Conservation (phyloP, 108 stramenopile species). For the Pseudonitzschia multistriata region DNA sequence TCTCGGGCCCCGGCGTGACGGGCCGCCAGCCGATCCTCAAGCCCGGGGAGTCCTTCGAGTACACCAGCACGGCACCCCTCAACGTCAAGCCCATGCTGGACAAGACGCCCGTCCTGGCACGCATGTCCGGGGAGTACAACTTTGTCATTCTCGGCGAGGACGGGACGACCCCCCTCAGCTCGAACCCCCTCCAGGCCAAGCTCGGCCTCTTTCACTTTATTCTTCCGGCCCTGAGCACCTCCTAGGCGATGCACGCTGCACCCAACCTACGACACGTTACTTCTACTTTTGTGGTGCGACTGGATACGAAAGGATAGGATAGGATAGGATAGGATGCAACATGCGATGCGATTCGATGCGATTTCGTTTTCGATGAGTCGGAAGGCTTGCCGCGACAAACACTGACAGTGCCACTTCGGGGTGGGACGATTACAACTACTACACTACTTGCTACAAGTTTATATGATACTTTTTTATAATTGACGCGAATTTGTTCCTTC, state of each 20-base stretch:
- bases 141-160: slow-evolving; percentile 77
- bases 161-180: slow-evolving; percentile 69
- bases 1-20: slow-evolving; percentile 88
- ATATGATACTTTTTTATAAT: too few relatives aligned
- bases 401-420: too few relatives aligned
- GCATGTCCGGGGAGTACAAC: slow-evolving; percentile 87
- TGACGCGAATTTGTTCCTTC: too few relatives aligned
- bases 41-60: slow-evolving; percentile 91
- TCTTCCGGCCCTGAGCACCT: slow-evolving; percentile 50
- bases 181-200: slow-evolving; percentile 81
- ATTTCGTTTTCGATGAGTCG: too few relatives aligned
- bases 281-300: too few relatives aligned
- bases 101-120: slow-evolving; percentile 83
- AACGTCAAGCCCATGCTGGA: slow-evolving; percentile 75
- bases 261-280: too few relatives aligned
- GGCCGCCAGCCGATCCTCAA: slow-evolving; percentile 90
- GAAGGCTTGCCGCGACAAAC: too few relatives aligned
- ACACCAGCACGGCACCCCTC: slow-evolving; percentile 86
- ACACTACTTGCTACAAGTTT: too few relatives aligned
- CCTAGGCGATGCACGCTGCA: background rate
- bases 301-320: too few relatives aligned
- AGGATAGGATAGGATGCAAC: too few relatives aligned
- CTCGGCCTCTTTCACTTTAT: slow-evolving; percentile 86
- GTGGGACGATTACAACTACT: too few relatives aligned
- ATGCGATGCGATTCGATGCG: too few relatives aligned